Percentiles rank a stretch among this genome's conserved stretches.
Conservation (phyloP, 1,139 yeast species). For the Debaryomycetaceae sp. region DNA sequence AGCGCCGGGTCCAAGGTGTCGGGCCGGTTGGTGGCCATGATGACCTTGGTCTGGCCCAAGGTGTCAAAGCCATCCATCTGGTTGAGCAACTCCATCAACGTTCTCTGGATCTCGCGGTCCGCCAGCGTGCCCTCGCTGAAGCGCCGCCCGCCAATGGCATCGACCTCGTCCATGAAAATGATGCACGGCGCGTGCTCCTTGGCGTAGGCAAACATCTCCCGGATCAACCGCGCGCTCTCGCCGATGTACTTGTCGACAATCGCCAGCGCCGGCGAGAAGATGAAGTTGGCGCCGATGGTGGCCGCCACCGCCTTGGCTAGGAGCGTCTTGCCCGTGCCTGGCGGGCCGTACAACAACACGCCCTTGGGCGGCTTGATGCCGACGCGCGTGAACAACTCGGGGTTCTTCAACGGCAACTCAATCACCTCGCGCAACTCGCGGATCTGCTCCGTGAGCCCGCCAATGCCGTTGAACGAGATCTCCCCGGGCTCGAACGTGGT, state of each 20-base stretch:
- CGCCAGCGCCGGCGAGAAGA: slow-evolving; percentile 96
- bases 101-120: slow-evolving; percentile 98
- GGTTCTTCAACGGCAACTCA: slow-evolving; percentile 94
- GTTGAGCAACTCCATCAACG: slow-evolving; percentile 93
- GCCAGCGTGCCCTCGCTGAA: slow-evolving; percentile 99
- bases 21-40: slow-evolving; percentile 99
- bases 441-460: slow-evolving; percentile 94
- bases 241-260: slow-evolving; percentile 98
- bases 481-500: slow-evolving; percentile 97
- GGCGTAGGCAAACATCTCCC: slow-evolving; percentile 99
- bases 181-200: slow-evolving; percentile 98
- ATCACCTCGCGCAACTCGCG: slow-evolving; percentile 96
- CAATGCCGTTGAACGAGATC: slow-evolving; percentile 90
- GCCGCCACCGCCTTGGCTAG: slow-evolving; percentile 98
- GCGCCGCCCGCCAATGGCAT: slow-evolving; percentile 98
- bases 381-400: slow-evolving; percentile 90
- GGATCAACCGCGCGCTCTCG: slow-evolving; percentile 91
- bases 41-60: slow-evolving; percentile 94
- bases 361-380: slow-evolving; percentile 99
- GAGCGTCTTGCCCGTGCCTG: slow-evolving; percentile 96
- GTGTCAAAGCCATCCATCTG: slow-evolving; percentile 99
- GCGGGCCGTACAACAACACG: slow-evolving; percentile 96
- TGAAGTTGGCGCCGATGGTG: slow-evolving; percentile 96
- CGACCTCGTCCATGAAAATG: slow-evolving; percentile 98
- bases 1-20: slow-evolving; percentile 99